Base-by-base conservation (phyloP, 805 yeast genomes). In the Lachancea kluyveri region DNA sequence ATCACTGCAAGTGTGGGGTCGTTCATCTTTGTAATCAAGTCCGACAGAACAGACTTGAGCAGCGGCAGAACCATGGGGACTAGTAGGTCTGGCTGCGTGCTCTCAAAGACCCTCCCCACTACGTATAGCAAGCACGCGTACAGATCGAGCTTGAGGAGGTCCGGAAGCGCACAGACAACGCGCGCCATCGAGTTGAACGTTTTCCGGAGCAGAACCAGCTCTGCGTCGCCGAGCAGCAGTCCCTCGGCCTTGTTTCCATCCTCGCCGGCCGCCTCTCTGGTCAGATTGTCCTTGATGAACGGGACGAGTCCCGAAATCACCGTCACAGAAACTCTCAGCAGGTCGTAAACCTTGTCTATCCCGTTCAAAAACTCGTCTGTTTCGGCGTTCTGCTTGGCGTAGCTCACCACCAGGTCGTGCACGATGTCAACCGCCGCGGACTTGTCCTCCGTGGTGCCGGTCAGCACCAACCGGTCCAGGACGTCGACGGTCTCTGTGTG, bases 321-420 rank as follows among this genome's bases (percentile, higher is more conserved):
- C 13, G 78, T 64, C 62, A 82, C 65, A 11, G 74, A 70, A 5
- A 87, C 68, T 40, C 95, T 67, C 30, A 87, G 58, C 16, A 88
- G 62, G 50, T 90, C 96, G 54, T 90, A 85, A 26, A 86, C 59
- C 47, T 83, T 85, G 45, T 85, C 94, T 33, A 83, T 78, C 31
- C 77, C 79, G 17, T 64, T 57, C 20, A 69, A 60, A 34, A 75
- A 61, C 21, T 62, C 66, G 7, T 69, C 74, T 2, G 59, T 54
- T 2, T 54, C 39, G 4, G 41, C 44, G 11, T 54, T 52, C 4
- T 33, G 35, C 3, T 38, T 31, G 0, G 38, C 37, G 43, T 68
- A 69, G 11, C 66, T 57, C 22, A 65, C 51, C 31, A 79, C 77
- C 16, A 81, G 60, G 29, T 68, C 70, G 17, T 70, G 59, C 11